A percentile compares a stretch with the other conserved stretches of the same genome.
Evolutionary conservation across 805 yeast species (phyloP).

Genomic region (Candida railenensis): DNA sequence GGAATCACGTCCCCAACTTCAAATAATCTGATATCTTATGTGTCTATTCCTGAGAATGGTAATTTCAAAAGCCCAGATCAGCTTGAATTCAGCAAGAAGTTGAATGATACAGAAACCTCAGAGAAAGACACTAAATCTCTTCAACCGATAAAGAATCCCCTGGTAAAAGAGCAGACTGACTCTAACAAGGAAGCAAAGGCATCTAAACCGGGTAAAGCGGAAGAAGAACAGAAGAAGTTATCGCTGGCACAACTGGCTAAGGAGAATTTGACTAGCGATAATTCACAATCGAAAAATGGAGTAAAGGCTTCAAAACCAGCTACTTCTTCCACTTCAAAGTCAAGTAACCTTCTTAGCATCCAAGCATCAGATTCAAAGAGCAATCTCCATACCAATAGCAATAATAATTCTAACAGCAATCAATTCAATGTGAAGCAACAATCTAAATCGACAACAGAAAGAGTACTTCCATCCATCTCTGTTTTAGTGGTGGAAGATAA

Average conservation of each 20-base stretch:
- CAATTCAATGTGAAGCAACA: not conserved
- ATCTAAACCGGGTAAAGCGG: not conserved
- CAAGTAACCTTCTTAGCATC: not conserved
- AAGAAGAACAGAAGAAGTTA: not conserved
- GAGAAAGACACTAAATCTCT: not conserved
- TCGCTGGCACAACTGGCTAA: no score
- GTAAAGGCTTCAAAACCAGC: not conserved
- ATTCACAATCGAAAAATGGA: not conserved
- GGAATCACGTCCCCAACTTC: constrained; percentile 8
- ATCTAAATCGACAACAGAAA: constrained; percentile 43
- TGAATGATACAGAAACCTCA: not conserved
- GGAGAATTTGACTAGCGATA: not conserved
- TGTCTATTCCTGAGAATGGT: constrained; percentile 1
- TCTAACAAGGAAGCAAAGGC: not conserved
- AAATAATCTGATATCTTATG: not conserved
- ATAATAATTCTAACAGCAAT: not conserved
- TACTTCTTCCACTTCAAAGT: not conserved
- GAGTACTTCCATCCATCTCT: constrained; percentile 83
- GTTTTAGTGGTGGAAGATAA: constrained; percentile 96
- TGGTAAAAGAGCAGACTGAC: not conserved
- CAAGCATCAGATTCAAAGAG: not conserved
- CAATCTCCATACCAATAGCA: not conserved
- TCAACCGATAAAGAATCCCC: not conserved
- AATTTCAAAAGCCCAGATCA: not conserved
- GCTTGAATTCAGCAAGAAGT: not conserved